These are phyloP conservation scores for Gossypium gossypioides DNA, from an alignment of 441 rosid genomes.

Conservation along the genomic window DNA sequence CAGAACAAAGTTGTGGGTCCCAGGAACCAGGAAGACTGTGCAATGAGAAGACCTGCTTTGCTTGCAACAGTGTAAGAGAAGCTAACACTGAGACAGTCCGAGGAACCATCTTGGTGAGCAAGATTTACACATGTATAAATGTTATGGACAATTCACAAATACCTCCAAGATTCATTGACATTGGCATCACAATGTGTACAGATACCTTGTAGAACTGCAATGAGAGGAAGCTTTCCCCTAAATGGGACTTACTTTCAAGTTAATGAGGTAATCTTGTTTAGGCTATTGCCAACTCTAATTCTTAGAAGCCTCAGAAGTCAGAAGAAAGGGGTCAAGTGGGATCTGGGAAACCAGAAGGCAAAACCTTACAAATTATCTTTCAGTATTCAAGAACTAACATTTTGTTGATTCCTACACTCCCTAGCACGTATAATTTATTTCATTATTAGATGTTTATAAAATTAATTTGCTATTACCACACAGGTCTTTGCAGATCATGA, in stretches of 20 bases:
- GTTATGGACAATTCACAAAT: background rate
- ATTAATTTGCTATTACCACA: conserved; percentile 17
- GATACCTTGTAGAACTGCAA: conserved; percentile 96
- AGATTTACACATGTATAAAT: conserved; percentile 5
- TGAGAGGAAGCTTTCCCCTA: conserved; percentile 92
- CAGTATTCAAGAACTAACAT: background rate
- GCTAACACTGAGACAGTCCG: conserved; percentile 60
- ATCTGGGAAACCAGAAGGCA: background rate
- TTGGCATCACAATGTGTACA: conserved; percentile 24
- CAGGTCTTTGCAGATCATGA: conserved; percentile 94
- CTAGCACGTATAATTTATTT: background rate
- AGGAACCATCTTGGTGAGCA: conserved; percentile 81
- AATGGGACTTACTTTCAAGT: conserved; percentile 97
- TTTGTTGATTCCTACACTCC: background rate
- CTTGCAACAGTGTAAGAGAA: conserved; percentile 66
- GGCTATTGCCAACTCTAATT: conserved; percentile 1
- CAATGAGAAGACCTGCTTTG: conserved; percentile 53
- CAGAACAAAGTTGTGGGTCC: conserved; percentile 42
- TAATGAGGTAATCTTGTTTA: conserved; percentile 52
- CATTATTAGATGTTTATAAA: conserved; percentile 10
- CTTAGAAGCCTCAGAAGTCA: background rate
- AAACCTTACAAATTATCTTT: background rate
- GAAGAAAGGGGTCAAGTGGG: background rate
- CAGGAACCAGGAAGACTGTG: conserved; percentile 46
- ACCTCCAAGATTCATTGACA: conserved; percentile 18